A percentile compares a stretch with the other conserved stretches of the same genome.
Conservation (phyloP, 202 grass and related monocot genomes). For the Dendrocalamus latiflorus region DNA sequence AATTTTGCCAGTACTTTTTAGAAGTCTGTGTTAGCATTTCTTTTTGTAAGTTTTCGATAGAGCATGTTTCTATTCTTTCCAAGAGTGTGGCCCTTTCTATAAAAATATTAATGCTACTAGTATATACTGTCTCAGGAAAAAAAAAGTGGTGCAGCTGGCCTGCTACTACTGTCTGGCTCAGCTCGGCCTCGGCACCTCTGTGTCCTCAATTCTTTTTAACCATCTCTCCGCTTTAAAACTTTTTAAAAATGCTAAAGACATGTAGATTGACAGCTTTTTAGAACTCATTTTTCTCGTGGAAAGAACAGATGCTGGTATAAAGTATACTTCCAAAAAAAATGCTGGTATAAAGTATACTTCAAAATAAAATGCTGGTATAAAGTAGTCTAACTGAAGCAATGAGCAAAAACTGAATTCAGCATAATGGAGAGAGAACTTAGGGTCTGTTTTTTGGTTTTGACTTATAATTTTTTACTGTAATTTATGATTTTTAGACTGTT, state of each 20-base stretch:
- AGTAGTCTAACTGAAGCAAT: not conserved
- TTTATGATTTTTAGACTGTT: no score
- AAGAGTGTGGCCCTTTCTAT: conserved; percentile 15
- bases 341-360: no score
- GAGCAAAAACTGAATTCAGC: not conserved
- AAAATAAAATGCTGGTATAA: not conserved
- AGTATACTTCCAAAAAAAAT: not conserved
- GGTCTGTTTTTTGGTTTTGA: no score
- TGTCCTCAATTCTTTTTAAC: not conserved
- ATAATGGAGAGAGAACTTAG: not conserved
- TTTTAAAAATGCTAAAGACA: no score
- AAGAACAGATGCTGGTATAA: no score
- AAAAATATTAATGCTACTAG: not conserved
- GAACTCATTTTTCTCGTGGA: not conserved
- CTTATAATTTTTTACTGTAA: no score
- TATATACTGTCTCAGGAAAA: not conserved
- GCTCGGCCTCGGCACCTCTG: not conserved
- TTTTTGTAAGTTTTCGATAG: not conserved
- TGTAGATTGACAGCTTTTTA: not conserved
- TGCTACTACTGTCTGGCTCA: not conserved
- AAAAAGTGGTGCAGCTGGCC: not conserved
- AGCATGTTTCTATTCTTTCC: conserved; percentile 36
- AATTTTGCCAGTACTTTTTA: conserved; percentile 26
- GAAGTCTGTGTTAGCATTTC: conserved; percentile 12
- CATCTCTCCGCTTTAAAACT: not conserved